Conservation (phyloP, 345 rosid genomes). For the Pugionium dolabratum region DNA sequence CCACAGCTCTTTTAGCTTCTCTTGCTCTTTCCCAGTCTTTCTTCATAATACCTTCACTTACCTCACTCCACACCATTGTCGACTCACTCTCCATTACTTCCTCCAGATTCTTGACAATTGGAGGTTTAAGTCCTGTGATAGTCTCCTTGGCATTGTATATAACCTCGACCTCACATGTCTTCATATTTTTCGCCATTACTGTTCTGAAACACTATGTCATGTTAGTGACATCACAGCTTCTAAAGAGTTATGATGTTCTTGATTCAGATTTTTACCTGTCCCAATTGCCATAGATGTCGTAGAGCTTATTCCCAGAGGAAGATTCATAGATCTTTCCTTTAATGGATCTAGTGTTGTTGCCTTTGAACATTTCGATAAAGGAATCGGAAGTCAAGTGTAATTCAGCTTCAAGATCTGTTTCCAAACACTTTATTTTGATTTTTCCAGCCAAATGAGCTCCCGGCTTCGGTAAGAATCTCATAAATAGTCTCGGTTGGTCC, state of each 20-base stretch:
- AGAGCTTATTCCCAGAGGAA: constrained; percentile 48
- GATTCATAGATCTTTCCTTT: constrained; percentile 62
- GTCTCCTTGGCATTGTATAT: constrained; percentile 65
- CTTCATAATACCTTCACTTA: constrained; percentile 56
- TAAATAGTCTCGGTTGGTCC: constrained; percentile 64
- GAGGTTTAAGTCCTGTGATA: constrained; percentile 55
- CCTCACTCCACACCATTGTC: constrained; percentile 61
- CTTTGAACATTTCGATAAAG: constrained; percentile 41
- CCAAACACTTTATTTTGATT: constrained; percentile 56
- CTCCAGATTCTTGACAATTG: constrained; percentile 51
- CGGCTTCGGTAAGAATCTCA: constrained; percentile 62
- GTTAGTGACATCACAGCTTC: not conserved
- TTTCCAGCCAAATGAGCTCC: constrained; percentile 66
- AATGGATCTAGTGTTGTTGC: constrained; percentile 48
- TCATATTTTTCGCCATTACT: constrained; percentile 54
- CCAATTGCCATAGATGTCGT: constrained; percentile 71
- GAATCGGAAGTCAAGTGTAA: constrained; percentile 53
- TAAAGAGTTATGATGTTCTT: not conserved
- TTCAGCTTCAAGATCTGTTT: constrained; percentile 68
- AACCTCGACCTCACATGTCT: constrained; percentile 47
- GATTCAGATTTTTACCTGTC: constrained; percentile 50
- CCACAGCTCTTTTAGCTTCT: constrained; percentile 63
- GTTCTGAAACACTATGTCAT: constrained; percentile 42
- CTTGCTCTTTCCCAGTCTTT: constrained; percentile 74
- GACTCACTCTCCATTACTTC: constrained; percentile 61